Conservation (phyloP, 2,329 filamentous ascomycete species). For the Aspergillus ochraceus region DNA sequence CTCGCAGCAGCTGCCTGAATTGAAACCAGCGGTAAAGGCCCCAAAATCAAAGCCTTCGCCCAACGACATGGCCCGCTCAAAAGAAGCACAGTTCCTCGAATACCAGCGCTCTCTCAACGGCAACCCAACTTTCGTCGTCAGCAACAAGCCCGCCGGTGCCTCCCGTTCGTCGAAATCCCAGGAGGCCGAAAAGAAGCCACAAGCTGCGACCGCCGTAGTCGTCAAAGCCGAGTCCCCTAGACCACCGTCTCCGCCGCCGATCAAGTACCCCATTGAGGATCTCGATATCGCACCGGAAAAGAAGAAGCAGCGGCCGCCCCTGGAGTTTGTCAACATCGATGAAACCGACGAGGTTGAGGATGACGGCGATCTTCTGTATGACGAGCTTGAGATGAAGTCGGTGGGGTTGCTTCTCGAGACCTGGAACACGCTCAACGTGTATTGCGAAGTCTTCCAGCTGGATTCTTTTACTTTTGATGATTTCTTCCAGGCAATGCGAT, state of each 20-base stretch:
- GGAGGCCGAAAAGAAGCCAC: slow-evolving; percentile 35
- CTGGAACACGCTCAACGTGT: slow-evolving; percentile 98
- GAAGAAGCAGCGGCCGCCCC: slow-evolving; percentile 65
- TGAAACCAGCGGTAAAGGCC: slow-evolving; percentile 72
- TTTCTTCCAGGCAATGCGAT: slow-evolving; percentile 82
- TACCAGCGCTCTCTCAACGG: slow-evolving; percentile 48
- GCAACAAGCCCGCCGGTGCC: slow-evolving; percentile 30
- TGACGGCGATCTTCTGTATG: slow-evolving; percentile 46
- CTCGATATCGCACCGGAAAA: slow-evolving; percentile 73
- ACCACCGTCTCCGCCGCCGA: slow-evolving; percentile 68
- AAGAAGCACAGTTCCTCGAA: slow-evolving; percentile 50
- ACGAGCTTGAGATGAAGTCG: slow-evolving; percentile 71
- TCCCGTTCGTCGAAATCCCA: slow-evolving; percentile 30
- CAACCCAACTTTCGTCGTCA: slow-evolving; percentile 43
- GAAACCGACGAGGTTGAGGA: slow-evolving; percentile 52
- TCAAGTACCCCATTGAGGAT: slow-evolving; percentile 96
- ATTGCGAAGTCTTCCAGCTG: slow-evolving; percentile 88
- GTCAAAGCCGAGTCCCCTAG: slow-evolving; percentile 52
- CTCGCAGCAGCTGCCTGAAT: slow-evolving; percentile 63
- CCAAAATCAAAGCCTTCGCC: slow-evolving; percentile 59
- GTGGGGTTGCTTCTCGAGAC: slow-evolving; percentile 84
- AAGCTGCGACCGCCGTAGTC: slow-evolving; percentile 37
- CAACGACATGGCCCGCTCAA: slow-evolving; percentile 48
- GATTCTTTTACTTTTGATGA: slow-evolving; percentile 99
- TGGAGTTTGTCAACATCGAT: slow-evolving; percentile 75